Percentiles rank a stretch among this genome's conserved stretches.
phyloP scores from a whole-genome alignment of 352 stramenopile species.

The Globisporangium sylvaticum region DNA sequence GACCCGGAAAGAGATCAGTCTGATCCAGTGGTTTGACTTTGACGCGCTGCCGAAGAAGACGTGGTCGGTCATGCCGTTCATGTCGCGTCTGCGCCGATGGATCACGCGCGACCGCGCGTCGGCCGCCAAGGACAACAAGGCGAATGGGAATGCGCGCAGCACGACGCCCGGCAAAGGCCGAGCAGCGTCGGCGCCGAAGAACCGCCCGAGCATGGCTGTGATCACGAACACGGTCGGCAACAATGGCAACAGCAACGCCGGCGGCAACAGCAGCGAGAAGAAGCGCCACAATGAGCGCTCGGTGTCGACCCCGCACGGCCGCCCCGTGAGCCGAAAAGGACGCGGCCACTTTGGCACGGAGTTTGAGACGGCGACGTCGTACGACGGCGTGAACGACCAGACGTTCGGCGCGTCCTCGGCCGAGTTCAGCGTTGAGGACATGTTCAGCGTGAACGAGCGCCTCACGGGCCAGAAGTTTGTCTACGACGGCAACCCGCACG shows the following conservation, averaged over 20 bases:
- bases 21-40: slow-evolving; percentile 90
- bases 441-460: slow-evolving; percentile 94
- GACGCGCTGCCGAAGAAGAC: slow-evolving; percentile 90
- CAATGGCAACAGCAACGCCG: slow-evolving; percentile 13
- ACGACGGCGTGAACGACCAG: slow-evolving; percentile 85
- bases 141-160: slow-evolving; percentile 18
- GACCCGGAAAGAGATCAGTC: slow-evolving; percentile 93
- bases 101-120: slow-evolving; percentile 58
- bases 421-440: slow-evolving; percentile 91
- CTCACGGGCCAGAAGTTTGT: slow-evolving; percentile 90
- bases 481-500: slow-evolving; percentile 94
- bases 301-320: slow-evolving; percentile 63
- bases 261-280: slow-evolving; percentile 23
- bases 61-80: slow-evolving; percentile 93
- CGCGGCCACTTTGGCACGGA: slow-evolving; percentile 85
- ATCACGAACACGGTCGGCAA: slow-evolving; percentile 24
- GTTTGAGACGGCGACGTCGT: slow-evolving; percentile 71
- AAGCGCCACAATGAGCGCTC: slow-evolving; percentile 47
- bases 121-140: slow-evolving; percentile 40
- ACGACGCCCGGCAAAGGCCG: slow-evolving; percentile 41
- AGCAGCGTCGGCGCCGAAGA: slow-evolving; percentile 69
- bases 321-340: slow-evolving; percentile 34
- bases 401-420: slow-evolving; percentile 81
- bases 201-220: slow-evolving; percentile 45
- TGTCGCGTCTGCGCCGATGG: slow-evolving; percentile 88